Evolutionary conservation across 2,329 filamentous ascomycete genomes (phyloP).

Genomic region (Fusarium guadeloupense): DNA sequence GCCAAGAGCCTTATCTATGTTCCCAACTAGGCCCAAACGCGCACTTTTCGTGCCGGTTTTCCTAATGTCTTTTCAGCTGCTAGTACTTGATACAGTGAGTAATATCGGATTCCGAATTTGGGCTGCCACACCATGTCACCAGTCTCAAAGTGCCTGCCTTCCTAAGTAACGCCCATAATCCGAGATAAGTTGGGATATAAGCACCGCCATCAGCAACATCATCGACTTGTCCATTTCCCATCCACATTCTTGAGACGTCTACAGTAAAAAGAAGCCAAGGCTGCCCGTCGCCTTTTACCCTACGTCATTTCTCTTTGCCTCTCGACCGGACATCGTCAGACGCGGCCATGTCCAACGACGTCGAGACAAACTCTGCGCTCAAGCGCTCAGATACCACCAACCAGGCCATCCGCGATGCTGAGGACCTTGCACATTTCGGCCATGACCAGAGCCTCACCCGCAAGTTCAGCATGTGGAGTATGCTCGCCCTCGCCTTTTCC

Average conservation of each 20-base stretch:
- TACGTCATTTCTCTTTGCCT: conserved; percentile 13
- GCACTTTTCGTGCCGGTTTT: conserved; percentile 27
- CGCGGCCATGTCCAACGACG: conserved; percentile 41
- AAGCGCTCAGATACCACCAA: conserved; percentile 36
- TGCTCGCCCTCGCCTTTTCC: conserved; percentile 66
- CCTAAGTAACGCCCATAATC: conserved; percentile 10
- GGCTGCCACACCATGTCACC: conserved; percentile 20
- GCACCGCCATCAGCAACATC: conserved; percentile 6
- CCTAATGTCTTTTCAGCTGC: neutral
- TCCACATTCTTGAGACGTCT: neutral
- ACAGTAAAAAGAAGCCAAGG: conserved; percentile 6
- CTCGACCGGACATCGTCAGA: conserved; percentile 36
- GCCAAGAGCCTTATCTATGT: conserved; percentile 15
- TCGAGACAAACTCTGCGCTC: conserved; percentile 38
- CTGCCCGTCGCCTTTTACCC: conserved; percentile 37
- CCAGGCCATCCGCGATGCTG: conserved; percentile 49
- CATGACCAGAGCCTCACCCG: conserved; percentile 52
- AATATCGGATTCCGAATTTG: conserved; percentile 13
- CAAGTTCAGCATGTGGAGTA: conserved; percentile 64
- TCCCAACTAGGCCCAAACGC: conserved; percentile 19
- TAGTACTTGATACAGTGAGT: conserved; percentile 13
- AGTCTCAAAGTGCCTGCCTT: conserved; percentile 3
- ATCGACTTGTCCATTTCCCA: neutral
- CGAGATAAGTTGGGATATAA: conserved; percentile 27
- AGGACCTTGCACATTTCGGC: conserved; percentile 53